Evolutionary conservation across 306 rosid genomes (phyloP), one percentile per base, ranked within the genome.

Genomic region (Cicer arietinum): DNA sequence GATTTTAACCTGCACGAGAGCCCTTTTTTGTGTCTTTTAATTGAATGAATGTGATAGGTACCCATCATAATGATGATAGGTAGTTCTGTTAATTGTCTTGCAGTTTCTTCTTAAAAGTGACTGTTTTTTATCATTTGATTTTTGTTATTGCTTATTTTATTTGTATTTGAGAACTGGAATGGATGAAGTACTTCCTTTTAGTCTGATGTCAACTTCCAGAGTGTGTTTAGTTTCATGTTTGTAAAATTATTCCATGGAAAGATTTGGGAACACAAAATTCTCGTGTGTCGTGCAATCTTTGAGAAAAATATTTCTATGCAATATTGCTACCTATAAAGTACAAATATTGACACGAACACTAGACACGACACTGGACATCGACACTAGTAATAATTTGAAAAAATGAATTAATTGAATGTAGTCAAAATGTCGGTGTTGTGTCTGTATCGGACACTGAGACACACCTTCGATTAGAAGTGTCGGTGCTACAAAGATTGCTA

Each of bases 111-210:
- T 30, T 44, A 73, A 67, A 72, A 17, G 1, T 52, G 47, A 42
- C 41, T 67, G 67, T 7, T 35, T 48, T 41, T 59, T 5, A 8
- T 59, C 37, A 16, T 22, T 13, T 56, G 42, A 35, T 73, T 61
- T 62, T 59, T 14, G 35, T 60, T 20, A 17, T 44, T 77, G 58
- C 54, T 60, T 68, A 37, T 13, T 16, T 59, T 69, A 10, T 62
- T 46, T 48, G 52, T 35, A 18, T 67, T 67, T 83, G 74, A 61
- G 77, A 74, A 40, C 45, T 61, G 64, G 41, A 44, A 25, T 67
- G n/a, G 44, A 13, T 18, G 47, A 18, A 50, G 6, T 6, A 45
- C 74, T 78, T 45, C 44, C 71, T 59, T 65, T 37, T 57, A 43
- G 45, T 40, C 11, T 13, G 9, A 18, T 17, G 45, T 43, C 48